These are phyloP conservation scores for Umbelopsis vinacea DNA, from an alignment of 192 early-diverging fungal genomes.

Conservation along the genomic window DNA sequence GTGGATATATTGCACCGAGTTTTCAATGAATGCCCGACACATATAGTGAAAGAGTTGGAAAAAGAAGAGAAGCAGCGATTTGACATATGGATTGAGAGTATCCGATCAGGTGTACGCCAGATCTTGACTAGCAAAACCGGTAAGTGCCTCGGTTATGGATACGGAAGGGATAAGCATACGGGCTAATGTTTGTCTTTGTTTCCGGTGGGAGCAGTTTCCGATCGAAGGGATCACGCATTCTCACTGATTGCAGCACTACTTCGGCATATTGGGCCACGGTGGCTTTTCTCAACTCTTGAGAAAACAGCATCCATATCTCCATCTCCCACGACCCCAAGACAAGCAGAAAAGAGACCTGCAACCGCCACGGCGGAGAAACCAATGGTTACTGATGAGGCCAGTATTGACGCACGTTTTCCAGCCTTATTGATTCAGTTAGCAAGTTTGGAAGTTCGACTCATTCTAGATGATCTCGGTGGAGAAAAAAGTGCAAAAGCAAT, in stretches of 20 bases:
- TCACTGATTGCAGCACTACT: slow-evolving; percentile 27
- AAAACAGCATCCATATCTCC: not conserved
- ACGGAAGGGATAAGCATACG: too few species aligned
- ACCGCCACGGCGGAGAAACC: slow-evolving; percentile 14
- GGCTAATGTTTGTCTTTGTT: too few species aligned
- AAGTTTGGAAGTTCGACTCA: slow-evolving; percentile 44
- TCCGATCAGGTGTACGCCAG: slow-evolving; percentile 40
- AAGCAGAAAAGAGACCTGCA: not conserved
- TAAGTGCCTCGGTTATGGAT: slow-evolving; percentile 9
- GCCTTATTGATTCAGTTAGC: slow-evolving; percentile 43
- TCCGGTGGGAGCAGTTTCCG: slow-evolving; percentile 22
- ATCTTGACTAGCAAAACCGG: slow-evolving; percentile 44
- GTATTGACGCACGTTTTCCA: slow-evolving; percentile 39
- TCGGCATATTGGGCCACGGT: slow-evolving; percentile 40
- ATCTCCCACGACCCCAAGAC: not conserved
- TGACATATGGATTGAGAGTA: slow-evolving; percentile 29
- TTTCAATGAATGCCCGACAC: slow-evolving; percentile 21
- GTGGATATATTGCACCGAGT: slow-evolving; percentile 37
- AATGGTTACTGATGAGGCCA: not conserved
- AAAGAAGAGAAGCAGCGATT: slow-evolving; percentile 17
- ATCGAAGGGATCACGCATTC: slow-evolving; percentile 39
- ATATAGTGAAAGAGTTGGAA: slow-evolving; percentile 24
- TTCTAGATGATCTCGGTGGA: slow-evolving; percentile 39
- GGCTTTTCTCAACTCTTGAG: slow-evolving; percentile 43
- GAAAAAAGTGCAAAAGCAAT: not conserved